phyloP scores from a whole-genome alignment of 1,284 basidiomycete species.

The Tilletia caries region DNA sequence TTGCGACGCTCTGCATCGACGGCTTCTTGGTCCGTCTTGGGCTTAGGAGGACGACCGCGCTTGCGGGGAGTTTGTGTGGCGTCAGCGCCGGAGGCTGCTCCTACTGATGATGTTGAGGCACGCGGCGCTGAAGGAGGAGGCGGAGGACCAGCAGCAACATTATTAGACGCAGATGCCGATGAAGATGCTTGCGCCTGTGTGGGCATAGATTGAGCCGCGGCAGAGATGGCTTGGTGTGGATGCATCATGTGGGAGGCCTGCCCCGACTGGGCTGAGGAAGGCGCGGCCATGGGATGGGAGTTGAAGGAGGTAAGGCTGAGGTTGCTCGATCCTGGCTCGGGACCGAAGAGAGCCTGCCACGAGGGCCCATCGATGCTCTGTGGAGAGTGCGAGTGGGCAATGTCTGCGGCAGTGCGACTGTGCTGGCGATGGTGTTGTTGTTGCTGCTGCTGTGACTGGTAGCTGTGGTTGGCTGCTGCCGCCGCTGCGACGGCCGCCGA shows the following conservation, averaged over 20 bases:
- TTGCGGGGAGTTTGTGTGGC: background rate
- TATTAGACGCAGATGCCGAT: background rate
- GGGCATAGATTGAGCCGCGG: too few relatives aligned
- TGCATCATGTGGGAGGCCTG: background rate
- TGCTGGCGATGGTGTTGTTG: slow-evolving; percentile 1
- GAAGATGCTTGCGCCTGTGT: background rate
- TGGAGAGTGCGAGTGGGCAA: too few relatives aligned
- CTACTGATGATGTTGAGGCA: background rate
- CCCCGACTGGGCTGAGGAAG: too few relatives aligned
- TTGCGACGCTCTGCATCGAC: background rate
- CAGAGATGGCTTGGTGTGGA: background rate
- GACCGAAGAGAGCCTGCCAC: background rate
- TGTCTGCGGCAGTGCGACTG: background rate
- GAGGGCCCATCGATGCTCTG: background rate
- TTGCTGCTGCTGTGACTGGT: background rate
- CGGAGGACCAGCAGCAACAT: too few relatives aligned
- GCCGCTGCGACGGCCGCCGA: background rate
- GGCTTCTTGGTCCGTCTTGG: background rate
- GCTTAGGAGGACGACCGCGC: slow-evolving; percentile 9
- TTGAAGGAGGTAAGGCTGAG: background rate
- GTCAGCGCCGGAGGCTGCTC: background rate
- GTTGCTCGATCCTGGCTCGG: background rate
- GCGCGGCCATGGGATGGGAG: background rate
- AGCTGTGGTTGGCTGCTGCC: background rate
- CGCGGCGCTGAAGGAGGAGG: background rate